These are phyloP conservation scores for Colletotrichum australisinense DNA, from an alignment of 2,329 filamentous ascomycete genomes.

Conservation along the genomic window DNA sequence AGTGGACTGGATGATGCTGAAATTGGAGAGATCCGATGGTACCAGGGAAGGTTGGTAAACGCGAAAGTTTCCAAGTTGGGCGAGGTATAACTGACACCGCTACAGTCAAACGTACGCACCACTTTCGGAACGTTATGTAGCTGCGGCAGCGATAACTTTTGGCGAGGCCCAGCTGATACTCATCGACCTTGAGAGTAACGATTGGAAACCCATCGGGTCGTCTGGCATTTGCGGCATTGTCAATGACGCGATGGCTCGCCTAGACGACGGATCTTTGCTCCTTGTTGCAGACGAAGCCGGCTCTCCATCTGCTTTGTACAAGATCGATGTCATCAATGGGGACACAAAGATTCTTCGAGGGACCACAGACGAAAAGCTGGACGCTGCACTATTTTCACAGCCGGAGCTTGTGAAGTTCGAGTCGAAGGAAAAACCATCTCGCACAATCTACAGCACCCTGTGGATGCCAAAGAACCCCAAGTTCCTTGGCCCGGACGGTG, in stretches of 20 bases:
- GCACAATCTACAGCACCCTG: slow-evolving; percentile 57
- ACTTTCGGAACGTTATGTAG: slow-evolving; percentile 47
- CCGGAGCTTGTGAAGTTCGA: slow-evolving; percentile 49
- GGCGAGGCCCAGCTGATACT: slow-evolving; percentile 49
- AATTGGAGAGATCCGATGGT: slow-evolving; percentile 48
- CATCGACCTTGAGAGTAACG: slow-evolving; percentile 49
- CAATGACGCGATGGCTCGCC: slow-evolving; percentile 47
- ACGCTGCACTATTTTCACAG: slow-evolving; percentile 46
- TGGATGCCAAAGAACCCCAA: slow-evolving; percentile 60
- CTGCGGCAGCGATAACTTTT: slow-evolving; percentile 47
- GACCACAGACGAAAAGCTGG: slow-evolving; percentile 47
- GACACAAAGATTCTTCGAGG: slow-evolving; percentile 44
- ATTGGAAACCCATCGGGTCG: slow-evolving; percentile 44
- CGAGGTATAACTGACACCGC: slow-evolving; percentile 2
- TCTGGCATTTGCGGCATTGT: slow-evolving; percentile 42
- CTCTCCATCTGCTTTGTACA: slow-evolving; percentile 48
- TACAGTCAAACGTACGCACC: slow-evolving; percentile 53
- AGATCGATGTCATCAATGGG: slow-evolving; percentile 42
- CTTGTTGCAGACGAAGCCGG: slow-evolving; percentile 49
- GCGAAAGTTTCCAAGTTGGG: not conserved
- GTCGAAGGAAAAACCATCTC: slow-evolving; percentile 41
- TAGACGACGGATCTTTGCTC: slow-evolving; percentile 50
- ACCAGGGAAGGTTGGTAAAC: slow-evolving; percentile 44
- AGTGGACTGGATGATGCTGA: slow-evolving; percentile 54
- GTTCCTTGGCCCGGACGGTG: slow-evolving; percentile 49